phyloP scores from a whole-genome alignment of 441 rosid species.

The Aquilaria agallochum region DNA sequence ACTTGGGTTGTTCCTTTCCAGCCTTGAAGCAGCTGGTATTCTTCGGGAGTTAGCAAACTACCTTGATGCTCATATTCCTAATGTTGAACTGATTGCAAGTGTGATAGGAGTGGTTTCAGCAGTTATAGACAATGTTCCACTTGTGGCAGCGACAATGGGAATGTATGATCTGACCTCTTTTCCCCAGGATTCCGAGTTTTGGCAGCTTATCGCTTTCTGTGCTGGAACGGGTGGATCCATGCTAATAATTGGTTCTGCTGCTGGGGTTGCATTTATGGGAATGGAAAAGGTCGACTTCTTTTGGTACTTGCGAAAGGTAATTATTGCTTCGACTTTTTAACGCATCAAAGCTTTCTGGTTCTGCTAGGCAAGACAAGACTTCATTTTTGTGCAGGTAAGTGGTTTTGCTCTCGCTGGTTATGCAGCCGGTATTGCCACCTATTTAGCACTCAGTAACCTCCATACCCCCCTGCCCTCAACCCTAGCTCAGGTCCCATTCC shows the following conservation, averaged over 20 bases:
- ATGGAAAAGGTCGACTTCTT: constrained; percentile 95
- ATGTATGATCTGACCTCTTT: constrained; percentile 87
- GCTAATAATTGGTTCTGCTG: constrained; percentile 84
- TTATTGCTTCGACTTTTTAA: constrained; percentile 3
- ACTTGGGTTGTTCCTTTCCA: constrained; percentile 17
- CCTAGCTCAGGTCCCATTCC: constrained; percentile 71
- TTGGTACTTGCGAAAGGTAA: constrained; percentile 88
- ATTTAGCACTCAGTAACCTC: constrained; percentile 51
- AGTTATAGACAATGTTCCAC: constrained; percentile 83
- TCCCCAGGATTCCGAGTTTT: constrained; percentile 84
- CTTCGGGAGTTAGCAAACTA: constrained; percentile 86
- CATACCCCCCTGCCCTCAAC: constrained; percentile 59
- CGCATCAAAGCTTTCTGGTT: background rate
- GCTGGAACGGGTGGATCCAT: constrained; percentile 94
- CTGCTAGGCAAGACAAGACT: background rate
- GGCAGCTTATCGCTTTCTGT: constrained; percentile 89
- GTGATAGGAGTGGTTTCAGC: constrained; percentile 85
- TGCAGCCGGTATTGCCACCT: constrained; percentile 84
- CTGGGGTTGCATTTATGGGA: constrained; percentile 95
- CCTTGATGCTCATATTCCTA: constrained; percentile 79
- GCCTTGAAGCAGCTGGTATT: constrained; percentile 96
- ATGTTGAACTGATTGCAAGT: constrained; percentile 69
- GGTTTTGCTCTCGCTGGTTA: constrained; percentile 94
- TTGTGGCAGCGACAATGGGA: constrained; percentile 96
- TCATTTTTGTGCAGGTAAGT: constrained; percentile 52